Evolutionary conservation across 768 basidiomycete genomes (phyloP).

Genomic region (Mycena epipterygia): DNA sequence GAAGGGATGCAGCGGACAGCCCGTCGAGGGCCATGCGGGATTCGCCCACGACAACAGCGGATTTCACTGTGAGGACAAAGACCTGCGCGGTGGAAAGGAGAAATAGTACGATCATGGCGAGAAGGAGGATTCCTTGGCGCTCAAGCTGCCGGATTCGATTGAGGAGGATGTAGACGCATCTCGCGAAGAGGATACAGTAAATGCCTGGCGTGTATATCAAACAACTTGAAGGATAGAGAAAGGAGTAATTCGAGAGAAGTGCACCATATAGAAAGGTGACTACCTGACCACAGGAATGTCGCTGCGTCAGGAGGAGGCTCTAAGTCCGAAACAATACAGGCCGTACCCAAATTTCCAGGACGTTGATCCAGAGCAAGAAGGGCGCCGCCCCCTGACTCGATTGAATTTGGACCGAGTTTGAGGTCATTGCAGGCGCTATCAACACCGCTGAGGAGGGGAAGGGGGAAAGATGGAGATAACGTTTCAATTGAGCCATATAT

Average conservation of each 20-base stretch:
- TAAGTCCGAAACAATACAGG: too few species aligned
- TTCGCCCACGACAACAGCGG: constrained; percentile 13
- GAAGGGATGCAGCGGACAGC: constrained; percentile 2
- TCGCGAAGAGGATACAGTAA: constrained; percentile 18
- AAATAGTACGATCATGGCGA: constrained; percentile 14
- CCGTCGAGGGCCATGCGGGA: not conserved
- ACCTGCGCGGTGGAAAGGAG: constrained; percentile 18
- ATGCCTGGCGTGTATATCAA: not conserved
- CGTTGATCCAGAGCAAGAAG: constrained; percentile 1
- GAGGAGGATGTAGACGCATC: constrained; percentile 15
- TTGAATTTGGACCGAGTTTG: not conserved
- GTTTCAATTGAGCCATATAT: too few species aligned
- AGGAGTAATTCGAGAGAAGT: not conserved
- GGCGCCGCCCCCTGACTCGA: not conserved
- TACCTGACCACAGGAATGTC: not conserved
- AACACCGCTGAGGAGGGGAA: too few species aligned
- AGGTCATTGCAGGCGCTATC: not conserved
- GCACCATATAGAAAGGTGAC: constrained; percentile 16
- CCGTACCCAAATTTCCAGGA: constrained; percentile 12
- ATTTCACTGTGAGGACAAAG: constrained; percentile 14
- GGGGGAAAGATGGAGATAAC: too few species aligned
- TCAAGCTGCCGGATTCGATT: constrained; percentile 13
- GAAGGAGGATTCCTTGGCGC: constrained; percentile 19
- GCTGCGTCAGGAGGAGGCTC: not conserved
- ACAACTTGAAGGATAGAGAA: not conserved